Percentiles rank a stretch among this genome's conserved stretches.
Evolutionary conservation across 2,329 filamentous ascomycete genomes (phyloP).

Genomic region (Calycina marina): DNA sequence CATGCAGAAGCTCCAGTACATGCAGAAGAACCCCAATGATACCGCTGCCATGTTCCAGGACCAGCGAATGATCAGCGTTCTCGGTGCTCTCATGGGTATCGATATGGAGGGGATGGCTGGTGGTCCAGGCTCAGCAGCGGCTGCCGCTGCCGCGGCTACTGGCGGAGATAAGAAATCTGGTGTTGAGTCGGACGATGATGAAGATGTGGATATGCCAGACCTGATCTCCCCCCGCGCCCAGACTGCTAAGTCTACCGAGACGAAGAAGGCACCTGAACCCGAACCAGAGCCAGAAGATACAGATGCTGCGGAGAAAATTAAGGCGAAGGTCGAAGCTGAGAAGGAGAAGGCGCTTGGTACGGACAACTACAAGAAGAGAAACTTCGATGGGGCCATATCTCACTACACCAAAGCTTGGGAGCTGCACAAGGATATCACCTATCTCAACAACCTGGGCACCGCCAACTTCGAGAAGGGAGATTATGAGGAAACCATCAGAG

Average conservation of each 20-base stretch:
- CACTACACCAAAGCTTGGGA: constrained; percentile 97
- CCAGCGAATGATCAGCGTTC: constrained; percentile 82
- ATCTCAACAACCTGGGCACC: constrained; percentile 90
- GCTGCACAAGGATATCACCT: constrained; percentile 86
- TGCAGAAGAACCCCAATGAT: constrained; percentile 68
- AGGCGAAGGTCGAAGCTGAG: constrained; percentile 85
- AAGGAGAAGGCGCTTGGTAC: constrained; percentile 91
- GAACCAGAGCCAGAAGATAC: constrained; percentile 59
- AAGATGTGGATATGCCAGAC: constrained; percentile 71
- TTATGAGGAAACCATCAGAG: constrained; percentile 72
- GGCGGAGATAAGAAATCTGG: no score
- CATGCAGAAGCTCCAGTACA: constrained; percentile 74
- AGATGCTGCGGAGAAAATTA: constrained; percentile 68
- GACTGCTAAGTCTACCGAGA: constrained; percentile 27
- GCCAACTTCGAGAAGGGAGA: constrained; percentile 95
- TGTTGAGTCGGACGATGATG: constrained; percentile 38
- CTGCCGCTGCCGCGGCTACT: constrained; percentile 23
- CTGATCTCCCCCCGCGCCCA: constrained; percentile 29
- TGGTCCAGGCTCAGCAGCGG: constrained; percentile 33
- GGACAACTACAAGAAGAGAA: constrained; percentile 93
- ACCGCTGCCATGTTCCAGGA: constrained; percentile 74
- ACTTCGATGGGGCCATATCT: constrained; percentile 87
- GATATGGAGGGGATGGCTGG: constrained; percentile 58
- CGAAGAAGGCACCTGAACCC: constrained; percentile 41
- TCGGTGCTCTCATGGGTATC: constrained; percentile 85